A percentile compares a stretch with the other conserved stretches of the same genome.
phyloP scores from a whole-genome alignment of 2,329 filamentous ascomycete species.

The Westerdykella ornata region DNA sequence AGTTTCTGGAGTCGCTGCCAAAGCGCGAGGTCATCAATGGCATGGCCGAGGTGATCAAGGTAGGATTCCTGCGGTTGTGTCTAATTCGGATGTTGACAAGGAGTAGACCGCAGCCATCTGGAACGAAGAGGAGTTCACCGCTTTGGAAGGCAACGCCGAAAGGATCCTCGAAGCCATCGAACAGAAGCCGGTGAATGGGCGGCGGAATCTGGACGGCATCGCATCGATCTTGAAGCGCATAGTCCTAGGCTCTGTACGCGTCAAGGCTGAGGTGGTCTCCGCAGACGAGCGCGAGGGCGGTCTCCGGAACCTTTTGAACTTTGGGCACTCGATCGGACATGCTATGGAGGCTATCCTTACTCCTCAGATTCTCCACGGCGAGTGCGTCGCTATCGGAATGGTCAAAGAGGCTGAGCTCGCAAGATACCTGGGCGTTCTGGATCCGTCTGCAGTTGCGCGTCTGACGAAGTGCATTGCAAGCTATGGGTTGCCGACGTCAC shows the following conservation, averaged over 20 bases:
- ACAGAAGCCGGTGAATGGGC: slow-evolving; percentile 50
- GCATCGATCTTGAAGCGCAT: slow-evolving; percentile 49
- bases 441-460: slow-evolving; percentile 79
- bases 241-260: slow-evolving; percentile 81
- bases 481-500: slow-evolving; percentile 79
- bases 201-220: slow-evolving; percentile 62
- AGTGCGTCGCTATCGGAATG: slow-evolving; percentile 96
- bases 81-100: slow-evolving; percentile 5
- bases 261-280: slow-evolving; percentile 92
- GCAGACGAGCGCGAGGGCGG: slow-evolving; percentile 92
- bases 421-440: slow-evolving; percentile 77
- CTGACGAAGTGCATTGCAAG: slow-evolving; percentile 90
- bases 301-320: slow-evolving; percentile 89
- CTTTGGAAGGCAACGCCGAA: slow-evolving; percentile 74
- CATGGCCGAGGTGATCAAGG: slow-evolving; percentile 94
- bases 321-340: slow-evolving; percentile 96
- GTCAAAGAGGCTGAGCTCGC: slow-evolving; percentile 94
- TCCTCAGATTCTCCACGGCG: slow-evolving; percentile 89
- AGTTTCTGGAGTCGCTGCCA: slow-evolving; percentile 84
- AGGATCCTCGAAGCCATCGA: slow-evolving; percentile 68
- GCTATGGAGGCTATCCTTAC: slow-evolving; percentile 93
- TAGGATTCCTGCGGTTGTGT: slow-evolving; percentile 12
- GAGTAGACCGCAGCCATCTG: slow-evolving; percentile 83
- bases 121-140: slow-evolving; percentile 77
- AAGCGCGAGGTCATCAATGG: slow-evolving; percentile 94